phyloP scores from a whole-genome alignment of 371 early-diverging fungal species.

The Fennellomyces sp. region DNA sequence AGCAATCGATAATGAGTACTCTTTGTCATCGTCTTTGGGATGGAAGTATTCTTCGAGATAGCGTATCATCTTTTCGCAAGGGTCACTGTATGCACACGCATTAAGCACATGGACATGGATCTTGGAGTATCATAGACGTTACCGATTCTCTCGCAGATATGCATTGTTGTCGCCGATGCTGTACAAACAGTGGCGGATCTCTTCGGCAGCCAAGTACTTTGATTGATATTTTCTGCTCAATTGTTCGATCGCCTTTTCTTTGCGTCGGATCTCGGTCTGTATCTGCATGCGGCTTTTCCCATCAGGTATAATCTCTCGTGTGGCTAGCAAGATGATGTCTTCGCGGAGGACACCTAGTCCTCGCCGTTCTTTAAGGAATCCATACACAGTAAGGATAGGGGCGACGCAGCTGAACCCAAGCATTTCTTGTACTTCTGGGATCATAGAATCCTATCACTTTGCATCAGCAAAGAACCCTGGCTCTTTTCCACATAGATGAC shows the following conservation, averaged over 20 bases:
- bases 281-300: constrained; percentile 79
- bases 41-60: constrained; percentile 73
- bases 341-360: constrained; percentile 78
- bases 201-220: constrained; percentile 58
- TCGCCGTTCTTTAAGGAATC: constrained; percentile 65
- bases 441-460: constrained; percentile 75
- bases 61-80: constrained; percentile 91
- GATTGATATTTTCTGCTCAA: constrained; percentile 82
- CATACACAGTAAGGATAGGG: constrained; percentile 89
- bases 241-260: constrained; percentile 89
- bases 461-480: neutral
- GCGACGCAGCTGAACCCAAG: constrained; percentile 81
- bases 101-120: neutral
- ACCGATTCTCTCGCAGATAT: constrained; percentile 85
- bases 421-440: constrained; percentile 83
- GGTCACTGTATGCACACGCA: constrained; percentile 65
- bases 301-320: constrained; percentile 86
- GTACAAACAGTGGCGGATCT: constrained; percentile 87
- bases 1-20: constrained; percentile 81
- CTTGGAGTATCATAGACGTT: constrained; percentile 9
- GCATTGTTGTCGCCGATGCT: constrained; percentile 96
- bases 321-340: constrained; percentile 80
- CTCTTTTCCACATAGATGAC: neutral
- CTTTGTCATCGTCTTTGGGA: constrained; percentile 55
- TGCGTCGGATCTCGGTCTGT: constrained; percentile 85